A percentile compares a stretch with the other conserved stretches of the same genome.
Evolutionary conservation across 257 asterid genomes (phyloP).

Genomic region (Jacaranda copaia): DNA sequence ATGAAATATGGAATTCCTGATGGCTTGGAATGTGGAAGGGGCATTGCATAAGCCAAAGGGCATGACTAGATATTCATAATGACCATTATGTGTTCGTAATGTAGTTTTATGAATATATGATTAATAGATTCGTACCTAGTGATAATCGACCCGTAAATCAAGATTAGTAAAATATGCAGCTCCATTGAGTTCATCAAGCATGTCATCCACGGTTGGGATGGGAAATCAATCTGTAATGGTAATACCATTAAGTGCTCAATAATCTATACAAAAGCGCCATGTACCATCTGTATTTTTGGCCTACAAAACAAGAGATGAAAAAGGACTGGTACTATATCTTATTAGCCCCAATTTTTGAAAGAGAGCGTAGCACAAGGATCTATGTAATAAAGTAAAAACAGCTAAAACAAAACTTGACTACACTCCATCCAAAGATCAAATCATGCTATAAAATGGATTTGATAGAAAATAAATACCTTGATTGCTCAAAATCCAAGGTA

Average conservation of each 20-base stretch:
- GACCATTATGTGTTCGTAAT: not conserved
- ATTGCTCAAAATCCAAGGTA: too few relatives aligned
- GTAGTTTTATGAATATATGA: not conserved
- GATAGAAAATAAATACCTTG: too few relatives aligned
- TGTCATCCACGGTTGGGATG: too few relatives aligned
- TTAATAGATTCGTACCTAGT: not conserved
- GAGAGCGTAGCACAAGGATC: too few relatives aligned
- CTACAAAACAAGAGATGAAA: not conserved
- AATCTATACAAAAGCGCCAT: not conserved
- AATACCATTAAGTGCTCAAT: too few relatives aligned
- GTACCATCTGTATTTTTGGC: not conserved
- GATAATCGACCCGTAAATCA: not conserved
- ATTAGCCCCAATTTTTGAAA: not conserved
- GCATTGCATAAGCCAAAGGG: slow-evolving; percentile 2
- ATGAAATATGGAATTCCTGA: not conserved
- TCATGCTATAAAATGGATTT: too few relatives aligned
- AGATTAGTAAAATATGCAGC: not conserved
- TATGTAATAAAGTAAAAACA: too few relatives aligned
- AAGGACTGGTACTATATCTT: not conserved
- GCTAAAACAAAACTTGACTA: too few relatives aligned
- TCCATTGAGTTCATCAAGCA: not conserved
- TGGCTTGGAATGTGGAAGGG: not conserved
- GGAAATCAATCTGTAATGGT: too few relatives aligned
- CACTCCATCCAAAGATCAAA: too few relatives aligned
- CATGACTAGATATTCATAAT: not conserved